Evolutionary conservation across 2,329 filamentous ascomycete genomes (phyloP).

Genomic region (Laburnicola sp.): DNA sequence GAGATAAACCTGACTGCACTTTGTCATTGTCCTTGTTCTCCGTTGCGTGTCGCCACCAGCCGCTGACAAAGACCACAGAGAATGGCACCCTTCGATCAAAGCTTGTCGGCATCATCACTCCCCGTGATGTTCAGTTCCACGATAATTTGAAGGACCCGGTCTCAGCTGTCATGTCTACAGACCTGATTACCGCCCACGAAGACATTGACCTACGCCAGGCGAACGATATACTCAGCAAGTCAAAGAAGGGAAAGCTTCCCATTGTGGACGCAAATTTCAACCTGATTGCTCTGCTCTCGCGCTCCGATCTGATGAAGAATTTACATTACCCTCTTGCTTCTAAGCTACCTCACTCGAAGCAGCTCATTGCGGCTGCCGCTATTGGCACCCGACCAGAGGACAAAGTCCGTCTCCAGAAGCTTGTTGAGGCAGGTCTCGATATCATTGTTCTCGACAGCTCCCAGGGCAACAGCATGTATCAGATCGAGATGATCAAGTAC

Average conservation of each 20-base stretch:
- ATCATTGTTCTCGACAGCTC: constrained; percentile 94
- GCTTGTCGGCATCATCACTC: constrained; percentile 95
- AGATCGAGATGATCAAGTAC: constrained; percentile 97
- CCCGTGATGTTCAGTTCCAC: constrained; percentile 97
- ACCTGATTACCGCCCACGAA: constrained; percentile 82
- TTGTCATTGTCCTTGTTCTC: constrained; percentile 3
- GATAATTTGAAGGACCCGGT: constrained; percentile 71
- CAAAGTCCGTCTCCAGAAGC: constrained; percentile 79
- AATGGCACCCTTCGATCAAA: constrained; percentile 91
- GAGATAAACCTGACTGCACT: constrained; percentile 57
- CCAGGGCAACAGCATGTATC: constrained; percentile 98
- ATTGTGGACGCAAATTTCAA: constrained; percentile 84
- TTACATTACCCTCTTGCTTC: constrained; percentile 94
- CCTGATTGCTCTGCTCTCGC: constrained; percentile 57
- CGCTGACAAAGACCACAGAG: constrained; percentile 60
- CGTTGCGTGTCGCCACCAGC: constrained; percentile 8
- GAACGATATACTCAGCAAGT: constrained; percentile 89
- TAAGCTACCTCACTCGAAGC: constrained; percentile 95
- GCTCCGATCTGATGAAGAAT: constrained; percentile 97
- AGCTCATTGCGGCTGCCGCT: constrained; percentile 91
- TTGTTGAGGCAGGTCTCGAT: constrained; percentile 93
- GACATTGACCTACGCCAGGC: constrained; percentile 86
- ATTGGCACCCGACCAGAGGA: constrained; percentile 95
- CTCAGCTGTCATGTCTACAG: constrained; percentile 90
- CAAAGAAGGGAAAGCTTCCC: constrained; percentile 97